Percentiles rank a stretch among this genome's conserved stretches.
Evolutionary conservation across 1,284 basidiomycete genomes (phyloP).

Genomic region (Microbotryomycetes sp.): DNA sequence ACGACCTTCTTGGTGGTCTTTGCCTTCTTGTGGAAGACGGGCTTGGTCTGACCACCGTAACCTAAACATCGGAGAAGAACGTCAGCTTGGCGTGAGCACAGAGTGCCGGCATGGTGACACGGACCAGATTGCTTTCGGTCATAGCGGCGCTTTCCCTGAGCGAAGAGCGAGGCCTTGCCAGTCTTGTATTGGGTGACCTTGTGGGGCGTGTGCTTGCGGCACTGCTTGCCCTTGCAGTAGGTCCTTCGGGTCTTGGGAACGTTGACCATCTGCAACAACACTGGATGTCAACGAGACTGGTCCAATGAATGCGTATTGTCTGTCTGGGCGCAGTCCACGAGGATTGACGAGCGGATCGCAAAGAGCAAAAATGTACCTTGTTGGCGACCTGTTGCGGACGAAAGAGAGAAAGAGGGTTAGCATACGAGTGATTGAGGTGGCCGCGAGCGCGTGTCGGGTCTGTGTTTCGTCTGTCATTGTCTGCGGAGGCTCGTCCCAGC

Average conservation of each 20-base stretch:
- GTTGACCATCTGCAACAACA: conserved; percentile 67
- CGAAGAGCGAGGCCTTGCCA: conserved; percentile 91
- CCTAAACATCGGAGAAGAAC: conserved; percentile 81
- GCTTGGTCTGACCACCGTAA: conserved; percentile 98
- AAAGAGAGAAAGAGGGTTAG: neutral
- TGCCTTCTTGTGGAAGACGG: conserved; percentile 99
- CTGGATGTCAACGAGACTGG: neutral
- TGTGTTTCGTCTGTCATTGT: no score
- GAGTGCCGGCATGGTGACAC: neutral
- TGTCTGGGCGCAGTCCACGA: no score
- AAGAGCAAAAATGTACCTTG: neutral
- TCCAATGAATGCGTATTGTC: no score
- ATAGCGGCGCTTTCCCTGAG: conserved; percentile 99
- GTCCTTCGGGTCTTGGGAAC: conserved; percentile 63
- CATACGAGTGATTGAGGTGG: no score
- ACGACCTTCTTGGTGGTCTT: conserved; percentile 99
- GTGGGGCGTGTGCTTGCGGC: conserved; percentile 69
- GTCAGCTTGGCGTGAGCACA: no score
- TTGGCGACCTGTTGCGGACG: neutral
- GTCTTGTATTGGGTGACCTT: conserved; percentile 99
- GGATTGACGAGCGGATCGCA: no score
- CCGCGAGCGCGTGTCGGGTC: no score
- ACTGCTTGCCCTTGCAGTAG: conserved; percentile 98
- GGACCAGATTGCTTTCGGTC: conserved; percentile 44
- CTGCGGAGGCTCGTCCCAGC: no score